phyloP scores from a whole-genome alignment of 2,329 filamentous ascomycete species.

The Aspergillus hortae region DNA sequence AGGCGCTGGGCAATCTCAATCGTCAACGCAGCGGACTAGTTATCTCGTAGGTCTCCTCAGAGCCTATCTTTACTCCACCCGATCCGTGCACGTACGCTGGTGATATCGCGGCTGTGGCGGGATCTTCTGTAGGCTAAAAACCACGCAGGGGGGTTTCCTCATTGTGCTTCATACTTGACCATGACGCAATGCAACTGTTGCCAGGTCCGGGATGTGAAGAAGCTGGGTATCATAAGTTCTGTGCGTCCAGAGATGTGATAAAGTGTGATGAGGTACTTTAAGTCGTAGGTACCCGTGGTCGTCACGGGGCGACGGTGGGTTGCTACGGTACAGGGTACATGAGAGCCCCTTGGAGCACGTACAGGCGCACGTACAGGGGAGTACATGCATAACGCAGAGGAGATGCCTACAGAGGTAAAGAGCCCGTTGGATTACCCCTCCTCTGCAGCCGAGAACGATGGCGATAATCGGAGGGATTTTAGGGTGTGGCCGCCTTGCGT shows the following conservation, averaged over 20 bases:
- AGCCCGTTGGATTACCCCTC: neutral
- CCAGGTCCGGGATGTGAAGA: neutral
- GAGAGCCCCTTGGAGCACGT: no score
- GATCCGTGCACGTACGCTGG: constrained; percentile 4
- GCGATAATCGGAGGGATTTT: constrained; percentile 7
- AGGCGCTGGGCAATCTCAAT: constrained; percentile 2
- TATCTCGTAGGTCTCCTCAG: neutral
- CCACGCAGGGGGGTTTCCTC: neutral
- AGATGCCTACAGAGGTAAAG: no score
- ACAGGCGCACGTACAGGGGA: no score
- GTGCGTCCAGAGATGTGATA: neutral
- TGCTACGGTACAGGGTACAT: no score
- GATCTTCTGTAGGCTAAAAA: constrained; percentile 2
- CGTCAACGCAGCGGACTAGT: neutral
- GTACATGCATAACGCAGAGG: neutral
- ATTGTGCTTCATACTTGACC: neutral
- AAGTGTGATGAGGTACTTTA: neutral
- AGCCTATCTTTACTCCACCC: constrained; percentile 1
- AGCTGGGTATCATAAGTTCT: neutral
- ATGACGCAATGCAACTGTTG: constrained; percentile 13
- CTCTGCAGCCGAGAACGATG: constrained; percentile 3
- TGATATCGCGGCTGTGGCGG: constrained; percentile 20
- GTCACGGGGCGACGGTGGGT: no score
- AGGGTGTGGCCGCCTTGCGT: constrained; percentile 16
- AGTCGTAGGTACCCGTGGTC: no score